A percentile compares a stretch with the other conserved stretches of the same genome.
Conservation (phyloP, 768 basidiomycete genomes). For the Xerocomellus chrysenteron region DNA sequence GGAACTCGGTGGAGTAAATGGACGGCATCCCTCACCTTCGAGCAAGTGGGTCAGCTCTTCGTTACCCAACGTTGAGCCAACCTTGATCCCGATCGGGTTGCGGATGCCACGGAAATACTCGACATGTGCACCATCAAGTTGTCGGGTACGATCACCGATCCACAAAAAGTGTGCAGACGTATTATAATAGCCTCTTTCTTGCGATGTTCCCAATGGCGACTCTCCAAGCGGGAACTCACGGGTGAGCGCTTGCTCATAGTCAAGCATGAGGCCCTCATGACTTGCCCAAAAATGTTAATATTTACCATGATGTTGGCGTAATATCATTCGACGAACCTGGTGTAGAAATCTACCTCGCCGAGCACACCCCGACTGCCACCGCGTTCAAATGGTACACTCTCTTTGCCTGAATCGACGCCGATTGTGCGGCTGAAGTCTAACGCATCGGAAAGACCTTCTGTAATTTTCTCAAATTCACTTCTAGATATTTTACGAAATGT, state of each 20-base stretch:
- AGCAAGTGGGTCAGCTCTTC: slow-evolving; percentile 78
- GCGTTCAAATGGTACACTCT: slow-evolving; percentile 56
- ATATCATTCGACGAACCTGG: slow-evolving; percentile 51
- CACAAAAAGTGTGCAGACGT: slow-evolving; percentile 93
- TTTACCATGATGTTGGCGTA: not conserved
- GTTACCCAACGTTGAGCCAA: slow-evolving; percentile 81
- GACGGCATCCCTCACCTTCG: slow-evolving; percentile 52
- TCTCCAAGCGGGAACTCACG: slow-evolving; percentile 53
- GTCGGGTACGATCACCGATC: slow-evolving; percentile 95
- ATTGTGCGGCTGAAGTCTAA: slow-evolving; percentile 92
- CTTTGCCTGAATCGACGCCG: slow-evolving; percentile 58
- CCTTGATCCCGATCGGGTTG: slow-evolving; percentile 95
- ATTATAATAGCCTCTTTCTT: slow-evolving; percentile 66
- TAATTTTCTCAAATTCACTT: slow-evolving; percentile 81
- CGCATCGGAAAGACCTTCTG: slow-evolving; percentile 82
- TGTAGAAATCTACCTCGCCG: slow-evolving; percentile 92
- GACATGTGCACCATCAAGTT: slow-evolving; percentile 89
- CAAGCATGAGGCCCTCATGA: slow-evolving; percentile 91
- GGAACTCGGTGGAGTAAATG: not conserved
- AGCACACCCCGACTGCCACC: slow-evolving; percentile 71
- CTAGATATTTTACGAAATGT: slow-evolving; percentile 36
- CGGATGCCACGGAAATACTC: slow-evolving; percentile 93
- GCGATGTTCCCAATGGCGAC: slow-evolving; percentile 11
- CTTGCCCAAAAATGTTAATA: slow-evolving; percentile 36
- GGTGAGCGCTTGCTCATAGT: slow-evolving; percentile 91